Percentiles rank a stretch among this genome's conserved stretches.
phyloP scores from a whole-genome alignment of 331 rosid species.

The Stylosanthes scabra region DNA sequence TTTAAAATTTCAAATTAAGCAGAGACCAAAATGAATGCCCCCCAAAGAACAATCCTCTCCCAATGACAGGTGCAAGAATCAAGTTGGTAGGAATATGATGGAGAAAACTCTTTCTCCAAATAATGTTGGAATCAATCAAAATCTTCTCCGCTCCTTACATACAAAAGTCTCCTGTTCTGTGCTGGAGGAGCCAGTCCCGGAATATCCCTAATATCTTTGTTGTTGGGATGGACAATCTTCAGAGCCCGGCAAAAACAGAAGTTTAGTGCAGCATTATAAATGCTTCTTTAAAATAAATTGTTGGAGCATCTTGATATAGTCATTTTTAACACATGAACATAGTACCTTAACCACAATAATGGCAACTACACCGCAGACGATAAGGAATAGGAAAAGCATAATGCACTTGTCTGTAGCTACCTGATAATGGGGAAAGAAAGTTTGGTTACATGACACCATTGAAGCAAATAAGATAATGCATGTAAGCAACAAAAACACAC shows the following conservation, averaged over 20 bases:
- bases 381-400: constrained; percentile 90
- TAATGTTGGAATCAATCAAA: constrained; percentile 39
- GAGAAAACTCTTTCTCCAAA: constrained; percentile 41
- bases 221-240: constrained; percentile 88
- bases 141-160: constrained; percentile 55
- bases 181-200: constrained; percentile 99
- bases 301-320: background rate
- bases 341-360: constrained; percentile 95
- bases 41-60: constrained; percentile 50
- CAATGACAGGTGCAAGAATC: constrained; percentile 37
- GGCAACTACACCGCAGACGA: constrained; percentile 95
- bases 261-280: background rate
- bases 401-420: constrained; percentile 99
- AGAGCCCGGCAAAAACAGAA: constrained; percentile 8
- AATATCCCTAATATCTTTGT: constrained; percentile 81
- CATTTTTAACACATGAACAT: background rate
- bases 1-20: constrained; percentile 27
- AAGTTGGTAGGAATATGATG: constrained; percentile 34
- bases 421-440: constrained; percentile 48
- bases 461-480: constrained; percentile 18
- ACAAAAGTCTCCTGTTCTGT: constrained; percentile 86
- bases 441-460: constrained; percentile 29
- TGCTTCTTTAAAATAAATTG: constrained; percentile 14
- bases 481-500: background rate
- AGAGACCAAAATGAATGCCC: constrained; percentile 38